Evolutionary conservation across 2,329 filamentous ascomycete species (phyloP).

Genomic region (Juglanconis juglandina): DNA sequence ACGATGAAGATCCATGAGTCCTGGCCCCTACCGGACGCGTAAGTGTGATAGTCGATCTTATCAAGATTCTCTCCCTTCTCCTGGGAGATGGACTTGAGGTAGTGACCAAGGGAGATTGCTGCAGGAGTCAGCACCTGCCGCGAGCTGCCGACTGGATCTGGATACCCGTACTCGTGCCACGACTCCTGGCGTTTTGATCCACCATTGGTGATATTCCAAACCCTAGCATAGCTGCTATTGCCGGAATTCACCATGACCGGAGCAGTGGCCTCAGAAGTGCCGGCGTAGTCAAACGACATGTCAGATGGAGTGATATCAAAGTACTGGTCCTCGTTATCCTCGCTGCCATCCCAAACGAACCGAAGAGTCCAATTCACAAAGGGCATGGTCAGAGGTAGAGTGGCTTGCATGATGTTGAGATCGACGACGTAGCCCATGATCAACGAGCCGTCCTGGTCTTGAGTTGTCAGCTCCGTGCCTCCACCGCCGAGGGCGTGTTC

Average conservation of each 20-base stretch:
- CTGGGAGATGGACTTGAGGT: background rate
- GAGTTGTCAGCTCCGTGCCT: background rate
- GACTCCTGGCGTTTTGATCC: background rate
- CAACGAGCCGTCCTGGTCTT: background rate
- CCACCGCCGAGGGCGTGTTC: background rate
- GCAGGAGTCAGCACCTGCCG: background rate
- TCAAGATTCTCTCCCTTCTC: background rate
- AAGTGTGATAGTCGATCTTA: no score
- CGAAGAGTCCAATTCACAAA: background rate
- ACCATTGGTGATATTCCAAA: background rate
- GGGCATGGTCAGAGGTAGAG: background rate
- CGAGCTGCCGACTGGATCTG: no score
- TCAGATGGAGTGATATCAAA: background rate
- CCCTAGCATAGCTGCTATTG: background rate
- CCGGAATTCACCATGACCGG: background rate
- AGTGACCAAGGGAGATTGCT: background rate
- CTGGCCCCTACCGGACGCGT: no score
- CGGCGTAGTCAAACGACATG: background rate
- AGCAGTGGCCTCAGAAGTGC: background rate
- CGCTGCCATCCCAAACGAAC: background rate
- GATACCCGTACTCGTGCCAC: background rate
- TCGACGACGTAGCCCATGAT: background rate
- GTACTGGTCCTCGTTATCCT: background rate
- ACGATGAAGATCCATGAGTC: no score
- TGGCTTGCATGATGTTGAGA: constrained; percentile 7